Evolutionary conservation across 495 filamentous ascomycete genomes (phyloP).

Genomic region (Aspergillus sclerotioniger): DNA sequence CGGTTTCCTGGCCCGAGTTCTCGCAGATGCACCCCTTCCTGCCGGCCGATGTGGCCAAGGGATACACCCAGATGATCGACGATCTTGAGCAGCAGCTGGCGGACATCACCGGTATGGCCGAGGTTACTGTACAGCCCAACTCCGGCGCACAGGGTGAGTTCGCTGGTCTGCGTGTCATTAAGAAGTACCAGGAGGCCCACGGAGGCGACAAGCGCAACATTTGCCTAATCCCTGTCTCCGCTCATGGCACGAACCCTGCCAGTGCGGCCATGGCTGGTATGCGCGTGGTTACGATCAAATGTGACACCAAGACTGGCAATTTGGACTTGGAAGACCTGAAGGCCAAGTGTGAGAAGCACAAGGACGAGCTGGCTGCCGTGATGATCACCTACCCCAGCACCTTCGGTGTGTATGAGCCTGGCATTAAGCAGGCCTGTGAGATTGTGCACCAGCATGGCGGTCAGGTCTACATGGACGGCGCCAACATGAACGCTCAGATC

Average conservation of each 20-base stretch:
- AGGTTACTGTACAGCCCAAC: conserved; percentile 91
- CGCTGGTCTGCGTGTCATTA: conserved; percentile 87
- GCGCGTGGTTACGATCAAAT: conserved; percentile 93
- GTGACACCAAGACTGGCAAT: conserved; percentile 83
- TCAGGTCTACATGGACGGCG: conserved; percentile 98
- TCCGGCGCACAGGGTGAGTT: conserved; percentile 98
- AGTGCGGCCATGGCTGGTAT: conserved; percentile 97
- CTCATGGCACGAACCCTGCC: conserved; percentile 96
- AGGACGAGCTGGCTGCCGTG: conserved; percentile 84
- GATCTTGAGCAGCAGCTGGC: conserved; percentile 75
- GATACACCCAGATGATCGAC: conserved; percentile 67
- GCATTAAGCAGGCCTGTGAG: conserved; percentile 80
- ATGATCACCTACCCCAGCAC: conserved; percentile 99
- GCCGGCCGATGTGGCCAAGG: conserved; percentile 59
- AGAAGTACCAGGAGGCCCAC: conserved; percentile 74
- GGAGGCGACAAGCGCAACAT: conserved; percentile 75
- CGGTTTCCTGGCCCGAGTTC: conserved; percentile 83
- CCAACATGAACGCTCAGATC: conserved; percentile 99
- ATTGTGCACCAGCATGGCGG: conserved; percentile 87
- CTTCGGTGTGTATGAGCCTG: conserved; percentile 93
- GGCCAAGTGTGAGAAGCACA: conserved; percentile 83
- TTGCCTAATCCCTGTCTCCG: conserved; percentile 94
- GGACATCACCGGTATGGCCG: conserved; percentile 87
- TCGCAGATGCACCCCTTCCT: conserved; percentile 84
- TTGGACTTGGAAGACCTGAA: conserved; percentile 84